Evolutionary conservation across 129 eudicot species (phyloP), one percentile per base, ranked within the genome.

Genomic region (Scalesia atractyloides): DNA sequence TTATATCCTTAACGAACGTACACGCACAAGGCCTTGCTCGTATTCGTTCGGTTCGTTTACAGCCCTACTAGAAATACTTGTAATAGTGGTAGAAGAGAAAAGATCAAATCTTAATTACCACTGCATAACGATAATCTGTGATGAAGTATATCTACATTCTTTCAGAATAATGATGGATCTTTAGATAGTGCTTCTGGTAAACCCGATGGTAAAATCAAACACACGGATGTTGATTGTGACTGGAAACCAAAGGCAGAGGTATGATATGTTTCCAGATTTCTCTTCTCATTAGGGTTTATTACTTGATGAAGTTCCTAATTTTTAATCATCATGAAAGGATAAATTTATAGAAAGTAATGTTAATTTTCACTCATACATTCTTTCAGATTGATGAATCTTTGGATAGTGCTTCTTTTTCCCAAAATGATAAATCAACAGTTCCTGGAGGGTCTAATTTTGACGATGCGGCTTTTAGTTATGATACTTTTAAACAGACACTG

Each of bases 341-440:
- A 7, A 17, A 5, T 54, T 54, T 19, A 9, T 54, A 54, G 60
- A 54, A 20, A 20, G 9, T 3, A 20, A 57, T 57, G 64, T 58
- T 24, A 24, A 22, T 58, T 58, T 22, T 41, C 14, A 3, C 39
- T 58, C 39, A 24, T 58, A 71, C 12, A 0, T 20, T 51, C 13
- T 73, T 41, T 13, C 80, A 82, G 83, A 51, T 69, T 53, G 70
- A 69, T 54, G 80, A 33, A 15, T 52, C 73, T 77, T 61, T 9
- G 64, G 76, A 16, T 15, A 12, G 56, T 51, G 57, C 16, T 73
- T 68, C 63, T n/a, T 5, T 36, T 26, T 52, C 48, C 13, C 20
- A 41, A 34, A 68, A 54, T 20, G 60, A 44, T 34, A 19, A 16
- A 30, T 34, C 78, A 19, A 62, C 75, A 2, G 33, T 10, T 54